A percentile compares a stretch with the other conserved stretches of the same genome.
Evolutionary conservation across 805 yeast genomes (phyloP).

Genomic region (Myxozyma neglecta): DNA sequence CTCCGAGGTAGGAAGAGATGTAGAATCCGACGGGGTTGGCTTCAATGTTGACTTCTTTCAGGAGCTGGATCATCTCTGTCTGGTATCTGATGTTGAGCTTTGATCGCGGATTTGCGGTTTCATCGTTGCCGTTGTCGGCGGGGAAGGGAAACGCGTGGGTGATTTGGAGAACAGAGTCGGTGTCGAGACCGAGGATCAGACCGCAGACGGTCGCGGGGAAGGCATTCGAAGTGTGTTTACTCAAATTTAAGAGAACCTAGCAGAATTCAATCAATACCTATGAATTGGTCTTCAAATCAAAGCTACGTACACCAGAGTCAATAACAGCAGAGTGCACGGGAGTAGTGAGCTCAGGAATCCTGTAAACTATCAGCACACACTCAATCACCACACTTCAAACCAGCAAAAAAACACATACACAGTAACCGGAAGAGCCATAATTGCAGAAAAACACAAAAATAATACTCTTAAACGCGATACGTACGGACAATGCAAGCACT

Average conservation of each 20-base stretch:
- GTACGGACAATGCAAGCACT: neutral
- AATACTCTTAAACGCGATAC: neutral
- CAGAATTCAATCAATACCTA: too few species aligned
- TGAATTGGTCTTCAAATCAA: neutral
- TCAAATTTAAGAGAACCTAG: constrained; percentile 54
- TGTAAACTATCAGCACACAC: neutral
- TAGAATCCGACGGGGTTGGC: constrained; percentile 80
- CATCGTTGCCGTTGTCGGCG: constrained; percentile 48
- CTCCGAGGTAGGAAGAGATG: constrained; percentile 67
- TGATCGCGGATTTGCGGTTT: constrained; percentile 59
- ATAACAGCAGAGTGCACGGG: constrained; percentile 27
- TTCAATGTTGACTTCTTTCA: constrained; percentile 64
- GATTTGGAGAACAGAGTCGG: constrained; percentile 47
- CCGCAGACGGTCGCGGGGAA: constrained; percentile 67
- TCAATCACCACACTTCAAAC: neutral
- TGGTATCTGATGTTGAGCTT: constrained; percentile 67
- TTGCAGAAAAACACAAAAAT: neutral
- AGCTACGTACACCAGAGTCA: constrained; percentile 31
- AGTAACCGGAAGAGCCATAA: constrained; percentile 29
- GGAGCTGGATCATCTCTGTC: constrained; percentile 61
- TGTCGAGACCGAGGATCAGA: constrained; percentile 67
- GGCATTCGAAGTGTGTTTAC: constrained; percentile 65
- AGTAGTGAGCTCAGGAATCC: constrained; percentile 30
- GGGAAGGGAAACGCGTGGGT: constrained; percentile 73
- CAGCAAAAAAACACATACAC: constrained; percentile 19